Percentiles rank a stretch among this genome's conserved stretches.
These are phyloP conservation scores for Thalassiosira profunda DNA, from an alignment of 108 stramenopile species.

Conservation along the genomic window DNA sequence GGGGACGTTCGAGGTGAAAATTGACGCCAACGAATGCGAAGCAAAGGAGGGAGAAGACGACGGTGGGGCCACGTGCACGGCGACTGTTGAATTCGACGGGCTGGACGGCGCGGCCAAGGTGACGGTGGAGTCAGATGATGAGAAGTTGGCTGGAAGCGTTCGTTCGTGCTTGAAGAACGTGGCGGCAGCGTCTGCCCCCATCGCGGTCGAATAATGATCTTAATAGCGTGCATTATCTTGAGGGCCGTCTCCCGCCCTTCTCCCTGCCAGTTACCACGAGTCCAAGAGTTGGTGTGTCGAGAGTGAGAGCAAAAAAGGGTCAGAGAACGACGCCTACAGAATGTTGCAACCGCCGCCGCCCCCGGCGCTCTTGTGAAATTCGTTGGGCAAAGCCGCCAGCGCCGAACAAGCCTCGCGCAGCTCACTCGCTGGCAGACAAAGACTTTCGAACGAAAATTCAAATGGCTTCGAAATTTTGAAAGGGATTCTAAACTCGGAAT, in stretches of 20 bases:
- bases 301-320: no score
- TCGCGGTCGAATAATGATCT: constrained; percentile 8
- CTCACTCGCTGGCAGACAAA: not conserved
- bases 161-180: constrained; percentile 72
- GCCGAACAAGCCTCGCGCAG: not conserved
- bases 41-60: constrained; percentile 29
- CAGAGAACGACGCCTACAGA: no score
- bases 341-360: constrained; percentile 1
- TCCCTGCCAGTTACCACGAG: no score
- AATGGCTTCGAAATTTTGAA: no score
- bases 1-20: constrained; percentile 76
- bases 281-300: no score
- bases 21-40: constrained; percentile 61
- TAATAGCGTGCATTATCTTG: no score
- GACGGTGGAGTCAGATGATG: constrained; percentile 76
- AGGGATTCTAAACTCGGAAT: no score
- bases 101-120: constrained; percentile 66
- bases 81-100: constrained; percentile 65
- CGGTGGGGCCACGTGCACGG: constrained; percentile 57
- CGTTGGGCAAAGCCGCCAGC: no score
- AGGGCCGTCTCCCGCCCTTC: no score
- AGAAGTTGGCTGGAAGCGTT: constrained; percentile 78
- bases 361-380: constrained; percentile 3
- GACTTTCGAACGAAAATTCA: no score
- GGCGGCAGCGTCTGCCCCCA: constrained; percentile 54